Evolutionary conservation across 371 early-diverging fungal species (phyloP).

Genomic region (Haplosporangium sp.): DNA sequence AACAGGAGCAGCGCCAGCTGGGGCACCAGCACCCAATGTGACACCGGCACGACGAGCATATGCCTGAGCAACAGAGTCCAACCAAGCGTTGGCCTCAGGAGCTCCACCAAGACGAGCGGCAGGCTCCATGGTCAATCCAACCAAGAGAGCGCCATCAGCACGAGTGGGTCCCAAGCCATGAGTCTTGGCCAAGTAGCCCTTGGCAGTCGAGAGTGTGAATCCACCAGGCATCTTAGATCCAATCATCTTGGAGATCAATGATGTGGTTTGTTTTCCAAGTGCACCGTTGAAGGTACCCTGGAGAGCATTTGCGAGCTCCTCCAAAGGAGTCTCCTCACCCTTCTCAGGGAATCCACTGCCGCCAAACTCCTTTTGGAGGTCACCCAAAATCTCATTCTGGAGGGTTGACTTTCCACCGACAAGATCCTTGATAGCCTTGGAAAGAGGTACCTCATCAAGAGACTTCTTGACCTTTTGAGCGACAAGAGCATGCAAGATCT

Average conservation of each 20-base stretch:
- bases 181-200: conserved; percentile 74
- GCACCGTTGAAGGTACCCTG: conserved; percentile 72
- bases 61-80: conserved; percentile 81
- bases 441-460: conserved; percentile 76
- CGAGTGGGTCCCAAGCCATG: conserved; percentile 92
- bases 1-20: conserved; percentile 62
- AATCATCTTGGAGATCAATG: conserved; percentile 86
- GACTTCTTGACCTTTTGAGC: conserved; percentile 94
- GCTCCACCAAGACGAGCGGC: conserved; percentile 83
- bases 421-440: conserved; percentile 92
- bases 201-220: conserved; percentile 84
- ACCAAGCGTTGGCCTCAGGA: conserved; percentile 91
- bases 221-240: conserved; percentile 96
- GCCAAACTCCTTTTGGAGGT: conserved; percentile 94
- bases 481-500: conserved; percentile 85
- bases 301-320: conserved; percentile 83
- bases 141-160: conserved; percentile 83
- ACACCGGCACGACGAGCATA: conserved; percentile 89
- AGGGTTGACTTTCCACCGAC: conserved; percentile 96
- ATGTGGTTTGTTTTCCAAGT: conserved; percentile 88
- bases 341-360: conserved; percentile 86
- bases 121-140: conserved; percentile 91
- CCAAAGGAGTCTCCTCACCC: conserved; percentile 91
- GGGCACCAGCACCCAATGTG: conserved; percentile 68
- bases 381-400: conserved; percentile 97